Evolutionary conservation across 2,329 filamentous ascomycete species (phyloP).

Genomic region (Dactylellina parvicollis): DNA sequence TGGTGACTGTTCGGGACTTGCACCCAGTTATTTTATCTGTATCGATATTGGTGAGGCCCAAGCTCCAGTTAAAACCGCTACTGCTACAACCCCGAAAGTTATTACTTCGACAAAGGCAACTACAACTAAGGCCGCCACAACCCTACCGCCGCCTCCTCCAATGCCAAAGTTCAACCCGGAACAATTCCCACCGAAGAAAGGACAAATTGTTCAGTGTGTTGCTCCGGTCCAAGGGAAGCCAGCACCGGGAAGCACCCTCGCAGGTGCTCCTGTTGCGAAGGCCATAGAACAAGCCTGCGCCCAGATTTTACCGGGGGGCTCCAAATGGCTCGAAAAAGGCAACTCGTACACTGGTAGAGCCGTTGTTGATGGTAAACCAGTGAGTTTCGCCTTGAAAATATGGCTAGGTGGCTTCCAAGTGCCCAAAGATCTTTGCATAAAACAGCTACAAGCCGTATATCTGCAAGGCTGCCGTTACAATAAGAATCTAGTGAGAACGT

Average conservation of each 20-base stretch:
- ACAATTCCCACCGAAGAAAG: background rate
- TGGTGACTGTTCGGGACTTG: constrained; percentile 3
- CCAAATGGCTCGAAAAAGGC: background rate
- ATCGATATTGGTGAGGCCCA: background rate
- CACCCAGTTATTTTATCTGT: constrained; percentile 4
- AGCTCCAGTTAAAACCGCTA: background rate
- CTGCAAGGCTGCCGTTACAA: too few species aligned
- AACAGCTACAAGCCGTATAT: background rate
- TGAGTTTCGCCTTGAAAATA: background rate
- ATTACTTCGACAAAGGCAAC: background rate
- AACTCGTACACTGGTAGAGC: background rate
- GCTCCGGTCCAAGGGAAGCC: background rate
- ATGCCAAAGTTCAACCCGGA: background rate
- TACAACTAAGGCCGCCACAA: background rate
- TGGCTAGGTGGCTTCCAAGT: background rate
- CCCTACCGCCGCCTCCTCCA: background rate
- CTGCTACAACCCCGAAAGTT: background rate
- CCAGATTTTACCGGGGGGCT: background rate
- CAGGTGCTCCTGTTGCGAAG: background rate
- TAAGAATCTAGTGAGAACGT: background rate
- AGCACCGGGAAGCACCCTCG: background rate
- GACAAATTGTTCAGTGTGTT: background rate
- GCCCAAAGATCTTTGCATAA: background rate
- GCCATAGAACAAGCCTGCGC: background rate
- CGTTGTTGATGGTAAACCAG: background rate